phyloP scores from a whole-genome alignment of 768 basidiomycete species.

The Lyophyllum shimeji region DNA sequence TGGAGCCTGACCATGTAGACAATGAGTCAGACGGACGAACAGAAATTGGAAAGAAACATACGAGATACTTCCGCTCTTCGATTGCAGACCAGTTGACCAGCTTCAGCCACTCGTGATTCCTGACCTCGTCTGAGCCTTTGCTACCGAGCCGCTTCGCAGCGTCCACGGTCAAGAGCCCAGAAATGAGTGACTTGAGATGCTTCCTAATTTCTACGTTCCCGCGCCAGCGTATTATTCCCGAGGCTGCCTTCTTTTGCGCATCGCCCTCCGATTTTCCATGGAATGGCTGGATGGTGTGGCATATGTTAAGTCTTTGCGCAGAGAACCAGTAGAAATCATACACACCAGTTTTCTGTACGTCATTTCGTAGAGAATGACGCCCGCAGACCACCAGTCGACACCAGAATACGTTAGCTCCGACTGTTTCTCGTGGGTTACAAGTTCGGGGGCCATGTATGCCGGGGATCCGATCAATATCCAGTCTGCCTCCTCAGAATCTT shows the following conservation, averaged over 20 bases:
- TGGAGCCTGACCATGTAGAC: constrained; percentile 36
- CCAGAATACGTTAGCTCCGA: constrained; percentile 20
- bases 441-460: constrained; percentile 52
- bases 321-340: constrained; percentile 17
- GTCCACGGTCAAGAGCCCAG: constrained; percentile 37
- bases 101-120: constrained; percentile 43
- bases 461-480: constrained; percentile 45
- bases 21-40: constrained; percentile 1
- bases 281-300: constrained; percentile 15
- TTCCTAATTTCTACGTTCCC: constrained; percentile 31
- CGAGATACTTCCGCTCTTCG: constrained; percentile 40
- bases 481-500: constrained; percentile 14
- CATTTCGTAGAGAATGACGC: constrained; percentile 55
- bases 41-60: constrained; percentile 26
- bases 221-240: constrained; percentile 39
- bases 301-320: background rate
- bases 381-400: constrained; percentile 59
- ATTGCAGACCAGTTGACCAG: constrained; percentile 50
- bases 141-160: constrained; percentile 39
- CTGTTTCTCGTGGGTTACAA: constrained; percentile 19
- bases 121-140: constrained; percentile 31
- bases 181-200: constrained; percentile 41
- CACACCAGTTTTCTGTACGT: constrained; percentile 34
- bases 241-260: constrained; percentile 26
- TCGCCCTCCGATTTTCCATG: constrained; percentile 18